Base-by-base conservation (phyloP, 169 alveolate genomes). In the Amoebophrya sp. region DNA sequence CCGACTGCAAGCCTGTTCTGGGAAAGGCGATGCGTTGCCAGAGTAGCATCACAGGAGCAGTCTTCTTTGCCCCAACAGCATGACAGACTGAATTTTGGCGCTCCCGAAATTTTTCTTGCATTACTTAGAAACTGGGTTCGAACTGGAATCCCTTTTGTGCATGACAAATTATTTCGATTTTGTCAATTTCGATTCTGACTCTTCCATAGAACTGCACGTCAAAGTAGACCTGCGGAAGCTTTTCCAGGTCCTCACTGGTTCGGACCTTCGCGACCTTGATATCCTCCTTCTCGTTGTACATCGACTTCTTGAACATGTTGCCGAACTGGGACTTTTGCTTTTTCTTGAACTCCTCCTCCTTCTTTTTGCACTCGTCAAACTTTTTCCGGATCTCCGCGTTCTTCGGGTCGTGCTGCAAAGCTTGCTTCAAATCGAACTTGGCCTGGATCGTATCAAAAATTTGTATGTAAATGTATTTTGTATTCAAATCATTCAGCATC, bases 181-280 rank as follows among this genome's bases (percentile, higher is more conserved):
- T n/a, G n/a, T n/a, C n/a, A n/a, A n/a, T n/a, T n/a, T n/a, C n/a
- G n/a, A n/a, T n/a, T n/a, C n/a, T n/a, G n/a, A n/a, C n/a, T n/a
- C n/a, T n/a, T n/a, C n/a, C n/a, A n/a, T n/a, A n/a, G n/a, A 66
- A 66, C 83, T 66, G 83, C 83, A 66, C 35, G 35, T 66, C 83
- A 3, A 66, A 25, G 35, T 12, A 66, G 38, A 66, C 83, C 83
- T 66, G 1, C 83, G 83, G 83, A 2, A 41, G 54, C 54, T 2
- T 12, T 2, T 2, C 54, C 83, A 66, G 0, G 35, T 66, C 83
- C 35, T 3, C 10, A 3, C 7, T 2, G 10, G 1, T 25, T 2
- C 83, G 83, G 29, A 25, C 32, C 39, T 12, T 3, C 39, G 38
- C 32, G 83, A 66, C 83, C 29, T 25, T 25, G 32, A 66, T 25